Percentiles rank a stretch among this genome's conserved stretches.
Conservation (phyloP, 2,329 filamentous ascomycete species). For the Claviceps purpurea region DNA sequence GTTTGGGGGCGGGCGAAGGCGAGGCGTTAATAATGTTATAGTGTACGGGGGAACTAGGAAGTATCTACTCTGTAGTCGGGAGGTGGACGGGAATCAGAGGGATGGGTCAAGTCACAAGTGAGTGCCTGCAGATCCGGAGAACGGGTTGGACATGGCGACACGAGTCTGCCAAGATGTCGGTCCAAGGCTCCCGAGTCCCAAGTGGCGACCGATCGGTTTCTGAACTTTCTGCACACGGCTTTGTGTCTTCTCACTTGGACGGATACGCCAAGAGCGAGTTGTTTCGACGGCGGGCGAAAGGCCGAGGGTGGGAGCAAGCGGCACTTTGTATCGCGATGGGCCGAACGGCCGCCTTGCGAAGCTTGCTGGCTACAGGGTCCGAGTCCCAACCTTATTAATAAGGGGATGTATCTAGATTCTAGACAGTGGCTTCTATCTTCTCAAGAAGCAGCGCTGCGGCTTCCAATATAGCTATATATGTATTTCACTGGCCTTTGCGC, state of each 20-base stretch:
- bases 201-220: background rate
- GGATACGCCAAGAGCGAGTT: background rate
- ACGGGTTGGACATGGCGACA: slow-evolving; percentile 4
- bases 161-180: slow-evolving; percentile 1
- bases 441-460: background rate
- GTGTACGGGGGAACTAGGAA: background rate
- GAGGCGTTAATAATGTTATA: background rate
- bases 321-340: background rate
- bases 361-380: background rate
- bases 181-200: background rate
- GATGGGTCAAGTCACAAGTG: slow-evolving; percentile 3
- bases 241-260: background rate
- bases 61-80: background rate
- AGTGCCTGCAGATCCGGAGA: slow-evolving; percentile 12
- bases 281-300: background rate
- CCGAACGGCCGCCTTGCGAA: background rate
- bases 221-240: background rate
- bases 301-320: background rate
- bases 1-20: background rate
- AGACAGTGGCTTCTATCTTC: background rate
- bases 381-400: background rate
- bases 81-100: background rate
- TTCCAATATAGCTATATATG: background rate
- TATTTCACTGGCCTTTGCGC: background rate
- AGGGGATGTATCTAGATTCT: background rate